phyloP scores from a whole-genome alignment of 1,284 basidiomycete species.

The Coriolopsis trogii region DNA sequence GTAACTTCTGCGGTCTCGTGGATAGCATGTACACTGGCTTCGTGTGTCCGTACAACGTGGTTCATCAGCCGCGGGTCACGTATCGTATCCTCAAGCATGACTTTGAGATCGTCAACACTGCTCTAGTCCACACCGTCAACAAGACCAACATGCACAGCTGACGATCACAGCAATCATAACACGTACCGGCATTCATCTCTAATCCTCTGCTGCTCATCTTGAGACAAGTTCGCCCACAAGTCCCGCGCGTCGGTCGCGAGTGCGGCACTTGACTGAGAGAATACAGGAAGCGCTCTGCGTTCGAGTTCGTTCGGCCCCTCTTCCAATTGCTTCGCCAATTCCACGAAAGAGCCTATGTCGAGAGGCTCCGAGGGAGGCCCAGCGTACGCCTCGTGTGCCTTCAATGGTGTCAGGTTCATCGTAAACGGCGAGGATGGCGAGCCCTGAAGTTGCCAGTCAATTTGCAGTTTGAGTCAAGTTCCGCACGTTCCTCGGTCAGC shows the following conservation, averaged over 20 bases:
- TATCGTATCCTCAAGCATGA: slow-evolving; percentile 50
- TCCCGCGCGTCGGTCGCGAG: slow-evolving; percentile 13
- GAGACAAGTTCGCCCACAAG: slow-evolving; percentile 20
- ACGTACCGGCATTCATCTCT: slow-evolving; percentile 37
- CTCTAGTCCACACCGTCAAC: slow-evolving; percentile 10
- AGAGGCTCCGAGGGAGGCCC: slow-evolving; percentile 37
- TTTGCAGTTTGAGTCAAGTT: neutral
- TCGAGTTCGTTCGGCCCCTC: slow-evolving; percentile 15
- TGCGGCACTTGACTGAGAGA: slow-evolving; percentile 11
- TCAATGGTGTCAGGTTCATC: slow-evolving; percentile 29
- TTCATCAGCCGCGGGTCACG: slow-evolving; percentile 59
- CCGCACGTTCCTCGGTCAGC: no score
- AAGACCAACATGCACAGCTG: no score
- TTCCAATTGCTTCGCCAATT: slow-evolving; percentile 21
- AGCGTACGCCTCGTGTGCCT: slow-evolving; percentile 36
- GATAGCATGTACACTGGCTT: slow-evolving; percentile 48
- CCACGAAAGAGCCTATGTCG: slow-evolving; percentile 30
- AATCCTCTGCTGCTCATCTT: slow-evolving; percentile 24
- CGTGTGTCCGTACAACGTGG: slow-evolving; percentile 56
- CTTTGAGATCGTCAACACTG: slow-evolving; percentile 60
- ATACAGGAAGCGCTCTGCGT: slow-evolving; percentile 5
- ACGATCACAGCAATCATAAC: no score
- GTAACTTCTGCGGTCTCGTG: slow-evolving; percentile 46
- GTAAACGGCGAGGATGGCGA: neutral
- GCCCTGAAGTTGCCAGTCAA: neutral